Evolutionary conservation across 257 asterid species (phyloP), one percentile per base, ranked within the genome.

Genomic region (Petunia axillaris): DNA sequence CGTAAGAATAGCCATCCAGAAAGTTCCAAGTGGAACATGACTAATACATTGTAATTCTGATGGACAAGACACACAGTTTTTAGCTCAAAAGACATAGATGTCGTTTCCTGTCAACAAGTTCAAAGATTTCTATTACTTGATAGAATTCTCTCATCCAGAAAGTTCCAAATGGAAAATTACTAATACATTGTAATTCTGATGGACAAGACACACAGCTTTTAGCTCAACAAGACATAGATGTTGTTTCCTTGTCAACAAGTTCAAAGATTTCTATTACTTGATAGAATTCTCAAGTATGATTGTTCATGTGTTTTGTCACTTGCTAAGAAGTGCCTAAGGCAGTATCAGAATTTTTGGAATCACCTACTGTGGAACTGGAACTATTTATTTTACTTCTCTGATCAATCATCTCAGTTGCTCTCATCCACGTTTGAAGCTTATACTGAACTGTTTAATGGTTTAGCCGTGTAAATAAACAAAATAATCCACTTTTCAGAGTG

Each of bases 1-100:
- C 4, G 54, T 58, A 65, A 85, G 71, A 64, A 75, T 65, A 66
- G 65, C 14, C 70, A 4, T 54, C 5, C 16, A n/a, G 39, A 8
- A 16, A 59, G 55, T 75, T 71, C 37, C 37, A 16, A 68, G 63
- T 71, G 41, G 70, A 8, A 43, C 14, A 25, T 37, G 38, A 48
- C 35, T 4, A 48, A 48, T 35, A 15, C 65, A 37, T 54, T 16
- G 6, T 43, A 3, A 59, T 43, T 68, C 58, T 58, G 66, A 78
- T 40, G 63, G 11, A 70, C 11, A 13, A 35, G 11, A 48, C 9
- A 46, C 8, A 44, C 76, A 35, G 38, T 38, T 41, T 48, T 46
- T 71, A 25, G 60, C 78, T 50, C n/a, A 25, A 25, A 71, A 36
- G 6, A 13, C 35, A 73, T 48, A 2, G 11, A 36, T 50, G 60